Evolutionary conservation across 1,284 basidiomycete species (phyloP).

Genomic region (Rhodotorula sp.): DNA sequence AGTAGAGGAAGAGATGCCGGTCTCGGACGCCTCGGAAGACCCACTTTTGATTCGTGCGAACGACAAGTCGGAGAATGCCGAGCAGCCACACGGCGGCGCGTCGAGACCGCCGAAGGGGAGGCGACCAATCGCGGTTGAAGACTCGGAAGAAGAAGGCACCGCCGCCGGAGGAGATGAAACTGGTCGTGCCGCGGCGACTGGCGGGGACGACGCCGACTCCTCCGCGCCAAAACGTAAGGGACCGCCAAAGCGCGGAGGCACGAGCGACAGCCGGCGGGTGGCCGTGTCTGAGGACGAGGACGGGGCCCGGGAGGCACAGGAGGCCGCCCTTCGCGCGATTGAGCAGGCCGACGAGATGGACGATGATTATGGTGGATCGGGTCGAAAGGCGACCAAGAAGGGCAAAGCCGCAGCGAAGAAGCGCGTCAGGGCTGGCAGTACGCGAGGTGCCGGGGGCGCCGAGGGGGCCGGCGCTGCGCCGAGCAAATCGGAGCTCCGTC

Average conservation of each 20-base stretch:
- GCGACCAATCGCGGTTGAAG: neutral
- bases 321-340: neutral
- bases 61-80: too few species aligned
- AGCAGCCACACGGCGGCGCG: too few species aligned
- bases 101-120: too few species aligned
- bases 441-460: neutral
- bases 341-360: conserved; percentile 9
- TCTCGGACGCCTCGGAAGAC: too few species aligned
- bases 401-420: neutral
- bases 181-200: neutral
- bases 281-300: conserved; percentile 20
- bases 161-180: neutral
- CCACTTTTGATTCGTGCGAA: too few species aligned
- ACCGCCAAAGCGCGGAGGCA: neutral
- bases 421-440: neutral
- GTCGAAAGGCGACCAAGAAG: conserved; percentile 3
- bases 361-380: conserved; percentile 3
- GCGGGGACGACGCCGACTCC: neutral
- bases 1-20: neutral
- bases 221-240: too few species aligned
- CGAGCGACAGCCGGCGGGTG: neutral
- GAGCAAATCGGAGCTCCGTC: neutral
- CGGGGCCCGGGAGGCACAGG: neutral
- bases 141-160: neutral
- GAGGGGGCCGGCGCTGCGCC: neutral